Conservation (phyloP, 164 flowering plant genomes). For the Tetracentron sinense region DNA sequence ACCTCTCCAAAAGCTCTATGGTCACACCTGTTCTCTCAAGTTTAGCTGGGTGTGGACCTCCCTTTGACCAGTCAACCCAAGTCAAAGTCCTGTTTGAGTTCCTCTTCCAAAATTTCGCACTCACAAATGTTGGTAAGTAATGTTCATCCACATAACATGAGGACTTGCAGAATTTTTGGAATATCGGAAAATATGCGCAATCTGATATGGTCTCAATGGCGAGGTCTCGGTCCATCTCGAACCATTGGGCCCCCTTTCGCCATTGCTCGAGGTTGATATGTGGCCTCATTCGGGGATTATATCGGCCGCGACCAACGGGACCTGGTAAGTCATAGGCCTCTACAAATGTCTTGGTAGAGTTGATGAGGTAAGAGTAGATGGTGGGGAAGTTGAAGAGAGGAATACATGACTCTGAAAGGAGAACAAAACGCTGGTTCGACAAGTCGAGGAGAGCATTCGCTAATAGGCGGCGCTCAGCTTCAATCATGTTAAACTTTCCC, state of each 20-base stretch:
- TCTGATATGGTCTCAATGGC: slow-evolving; percentile 57
- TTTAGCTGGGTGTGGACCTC: slow-evolving; percentile 60
- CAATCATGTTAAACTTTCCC: slow-evolving; percentile 68
- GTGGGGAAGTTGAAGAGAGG: slow-evolving; percentile 77
- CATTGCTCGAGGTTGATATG: slow-evolving; percentile 37
- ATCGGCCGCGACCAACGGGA: slow-evolving; percentile 61
- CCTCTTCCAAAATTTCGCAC: slow-evolving; percentile 25
- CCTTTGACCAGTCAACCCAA: slow-evolving; percentile 70
- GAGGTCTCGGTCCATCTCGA: slow-evolving; percentile 47
- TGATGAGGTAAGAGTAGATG: slow-evolving; percentile 57
- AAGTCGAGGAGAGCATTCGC: slow-evolving; percentile 74
- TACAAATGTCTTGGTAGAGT: slow-evolving; percentile 43
- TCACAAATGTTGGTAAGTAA: slow-evolving; percentile 65
- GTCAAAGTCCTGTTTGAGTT: slow-evolving; percentile 58
- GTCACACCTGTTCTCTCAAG: slow-evolving; percentile 45
- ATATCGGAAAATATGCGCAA: slow-evolving; percentile 34
- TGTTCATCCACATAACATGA: slow-evolving; percentile 63
- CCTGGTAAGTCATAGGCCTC: slow-evolving; percentile 46
- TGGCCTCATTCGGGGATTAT: slow-evolving; percentile 43
- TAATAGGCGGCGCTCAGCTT: slow-evolving; percentile 69
- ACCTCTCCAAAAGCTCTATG: slow-evolving; percentile 36
- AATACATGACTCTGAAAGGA: slow-evolving; percentile 81
- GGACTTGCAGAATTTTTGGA: slow-evolving; percentile 36
- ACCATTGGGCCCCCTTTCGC: slow-evolving; percentile 87
- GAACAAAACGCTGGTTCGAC: slow-evolving; percentile 71